Evolutionary conservation across 345 rosid species (phyloP).

Genomic region (Ailanthus altissimus): DNA sequence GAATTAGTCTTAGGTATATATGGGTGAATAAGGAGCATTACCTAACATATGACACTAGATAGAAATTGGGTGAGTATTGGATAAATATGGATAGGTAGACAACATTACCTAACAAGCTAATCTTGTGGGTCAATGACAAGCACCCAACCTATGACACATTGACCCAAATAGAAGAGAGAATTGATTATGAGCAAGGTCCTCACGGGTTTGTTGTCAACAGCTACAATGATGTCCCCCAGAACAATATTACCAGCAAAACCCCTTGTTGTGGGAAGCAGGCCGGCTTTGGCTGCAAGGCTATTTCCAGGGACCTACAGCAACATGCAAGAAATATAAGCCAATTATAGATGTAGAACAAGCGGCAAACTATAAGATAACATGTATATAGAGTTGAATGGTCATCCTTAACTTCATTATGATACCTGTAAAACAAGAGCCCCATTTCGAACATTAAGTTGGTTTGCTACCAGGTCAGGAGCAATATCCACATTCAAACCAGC

Average conservation of each 20-base stretch:
- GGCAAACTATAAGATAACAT: not conserved
- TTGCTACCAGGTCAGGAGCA: slow-evolving; percentile 85
- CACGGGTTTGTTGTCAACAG: slow-evolving; percentile 70
- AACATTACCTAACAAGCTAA: too few species aligned
- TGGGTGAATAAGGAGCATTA: too few species aligned
- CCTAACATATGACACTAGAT: too few species aligned
- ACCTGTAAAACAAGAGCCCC: slow-evolving; percentile 93
- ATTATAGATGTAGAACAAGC: not conserved
- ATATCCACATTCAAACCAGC: slow-evolving; percentile 82
- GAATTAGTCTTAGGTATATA: too few species aligned
- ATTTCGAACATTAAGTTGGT: slow-evolving; percentile 86
- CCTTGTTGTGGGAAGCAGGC: slow-evolving; percentile 70
- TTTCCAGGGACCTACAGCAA: slow-evolving; percentile 64
- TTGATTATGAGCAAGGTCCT: slow-evolving; percentile 28
- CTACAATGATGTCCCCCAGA: slow-evolving; percentile 82
- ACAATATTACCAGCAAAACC: slow-evolving; percentile 88
- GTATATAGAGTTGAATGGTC: not conserved
- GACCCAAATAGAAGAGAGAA: not conserved
- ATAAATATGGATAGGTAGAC: too few species aligned
- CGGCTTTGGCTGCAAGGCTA: slow-evolving; percentile 75
- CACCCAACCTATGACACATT: too few species aligned
- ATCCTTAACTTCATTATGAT: not conserved
- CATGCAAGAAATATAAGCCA: not conserved
- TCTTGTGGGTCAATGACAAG: too few species aligned
- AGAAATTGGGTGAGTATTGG: too few species aligned